These are phyloP conservation scores for Pholiota conissans DNA, from an alignment of 768 basidiomycete genomes.

Conservation along the genomic window DNA sequence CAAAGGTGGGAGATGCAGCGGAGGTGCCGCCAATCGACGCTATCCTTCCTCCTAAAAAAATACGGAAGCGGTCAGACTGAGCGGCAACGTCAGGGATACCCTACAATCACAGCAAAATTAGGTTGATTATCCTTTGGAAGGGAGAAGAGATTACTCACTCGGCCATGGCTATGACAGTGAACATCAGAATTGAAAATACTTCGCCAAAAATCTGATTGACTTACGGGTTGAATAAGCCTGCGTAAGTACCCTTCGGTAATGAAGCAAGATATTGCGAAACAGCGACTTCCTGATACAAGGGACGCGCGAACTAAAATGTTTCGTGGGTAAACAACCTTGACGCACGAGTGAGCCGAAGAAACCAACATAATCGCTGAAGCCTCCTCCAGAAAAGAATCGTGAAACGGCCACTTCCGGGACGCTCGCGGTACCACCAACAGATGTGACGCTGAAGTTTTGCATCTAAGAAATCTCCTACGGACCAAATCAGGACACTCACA, in stretches of 20 bases:
- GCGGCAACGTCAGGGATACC: constrained; percentile 70
- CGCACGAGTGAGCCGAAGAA: too few relatives aligned
- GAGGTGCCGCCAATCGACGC: constrained; percentile 62
- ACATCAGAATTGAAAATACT: too few relatives aligned
- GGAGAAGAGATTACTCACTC: constrained; percentile 37
- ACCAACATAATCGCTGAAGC: constrained; percentile 69
- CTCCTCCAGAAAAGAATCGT: constrained; percentile 63
- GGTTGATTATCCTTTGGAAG: background rate
- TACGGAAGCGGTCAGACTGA: constrained; percentile 48
- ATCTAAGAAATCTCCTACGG: background rate
- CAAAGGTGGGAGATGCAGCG: constrained; percentile 62
- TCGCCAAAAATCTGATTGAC: constrained; percentile 20
- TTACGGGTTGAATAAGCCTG: constrained; percentile 62
- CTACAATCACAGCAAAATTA: constrained; percentile 26
- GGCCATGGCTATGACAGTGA: too few relatives aligned
- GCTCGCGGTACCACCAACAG: constrained; percentile 64
- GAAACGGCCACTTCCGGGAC: constrained; percentile 60
- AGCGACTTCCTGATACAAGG: constrained; percentile 49
- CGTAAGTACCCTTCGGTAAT: constrained; percentile 48
- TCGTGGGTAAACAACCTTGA: background rate
- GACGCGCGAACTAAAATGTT: constrained; percentile 47
- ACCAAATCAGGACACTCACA: constrained; percentile 31
- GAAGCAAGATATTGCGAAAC: constrained; percentile 44
- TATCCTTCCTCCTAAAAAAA: constrained; percentile 41
- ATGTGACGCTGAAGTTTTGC: constrained; percentile 51